Base-by-base conservation (phyloP, 2,329 filamentous ascomycete species). In the Fusarium citri region DNA sequence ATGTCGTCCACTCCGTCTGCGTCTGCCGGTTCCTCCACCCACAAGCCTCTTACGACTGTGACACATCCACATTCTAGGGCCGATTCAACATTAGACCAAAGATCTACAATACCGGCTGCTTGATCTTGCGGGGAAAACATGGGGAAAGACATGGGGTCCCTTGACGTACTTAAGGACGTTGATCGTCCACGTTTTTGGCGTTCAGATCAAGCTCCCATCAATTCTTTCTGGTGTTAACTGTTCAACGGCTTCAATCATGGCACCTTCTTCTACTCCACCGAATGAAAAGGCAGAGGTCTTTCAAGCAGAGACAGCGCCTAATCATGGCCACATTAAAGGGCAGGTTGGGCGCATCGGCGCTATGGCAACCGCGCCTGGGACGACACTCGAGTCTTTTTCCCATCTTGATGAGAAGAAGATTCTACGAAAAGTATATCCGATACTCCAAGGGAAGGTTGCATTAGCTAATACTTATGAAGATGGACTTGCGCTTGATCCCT, bases 401-500 rank as follows among this genome's bases (percentile, higher is more conserved):
- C 74, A 76, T 25, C 68, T 76, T 6, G 71, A 76, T 67, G 87
- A 91, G 76, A 89, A 86, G 76, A 85, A 81, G 59, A 83, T 91
- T 15, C 74, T 91, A 28, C 81, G 88, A 65, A 91, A 87, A 79
- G 83, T 85, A 45, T 14, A 64, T 46, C 5, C 14, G 22, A 8
- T 11, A 2, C 12, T 10, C 6, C 8, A 4, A 16, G 5, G 6
- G 2, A 11, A 5, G 3, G 7, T 8, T 26, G 5, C 15, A 5
- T 2, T 15, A 28, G 22, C 10, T 40, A 31, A 8, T 6, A 6
- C n/a, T 16, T 40, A 5, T 8, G 18, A 26, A 86, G 84, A 86
- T 87, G 81, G 85, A 87, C 55, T 65, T 83, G 23, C 83, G 82
- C 5, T 73, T 87, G 23, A 85, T 87, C 16, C 89, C 89, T 1